Evolutionary conservation across 2,329 filamentous ascomycete genomes (phyloP).

Genomic region (Bertia moriformis): DNA sequence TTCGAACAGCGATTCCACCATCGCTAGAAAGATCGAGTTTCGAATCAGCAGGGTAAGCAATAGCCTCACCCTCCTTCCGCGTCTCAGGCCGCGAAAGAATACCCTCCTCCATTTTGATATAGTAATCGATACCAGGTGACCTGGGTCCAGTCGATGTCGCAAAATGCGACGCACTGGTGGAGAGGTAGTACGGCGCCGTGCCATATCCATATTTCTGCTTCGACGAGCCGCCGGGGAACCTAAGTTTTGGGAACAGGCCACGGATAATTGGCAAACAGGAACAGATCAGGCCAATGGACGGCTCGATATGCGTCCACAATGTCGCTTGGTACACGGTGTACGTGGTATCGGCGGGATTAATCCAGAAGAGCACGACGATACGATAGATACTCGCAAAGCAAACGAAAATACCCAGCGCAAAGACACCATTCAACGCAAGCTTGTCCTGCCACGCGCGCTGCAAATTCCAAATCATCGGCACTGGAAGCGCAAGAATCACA

Average conservation of each 20-base stretch:
- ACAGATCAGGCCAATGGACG: not conserved
- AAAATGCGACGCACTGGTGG: not conserved
- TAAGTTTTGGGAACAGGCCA: not conserved
- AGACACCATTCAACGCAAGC: not conserved
- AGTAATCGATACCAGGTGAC: not conserved
- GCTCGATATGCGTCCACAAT: conserved; percentile 1
- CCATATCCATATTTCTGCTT: too few relatives aligned
- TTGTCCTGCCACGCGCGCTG: not conserved
- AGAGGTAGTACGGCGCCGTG: not conserved
- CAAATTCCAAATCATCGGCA: not conserved
- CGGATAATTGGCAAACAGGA: not conserved
- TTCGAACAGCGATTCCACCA: not conserved
- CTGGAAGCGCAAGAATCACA: not conserved
- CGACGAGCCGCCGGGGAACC: not conserved
- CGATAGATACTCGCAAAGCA: conserved; percentile 1
- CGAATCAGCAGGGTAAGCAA: too few relatives aligned
- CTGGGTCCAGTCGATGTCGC: not conserved
- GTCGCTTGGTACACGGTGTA: conserved; percentile 1
- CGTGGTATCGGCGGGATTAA: not conserved
- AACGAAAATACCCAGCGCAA: not conserved
- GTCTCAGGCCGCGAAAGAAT: not conserved
- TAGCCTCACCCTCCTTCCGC: not conserved
- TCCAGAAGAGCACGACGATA: conserved; percentile 1
- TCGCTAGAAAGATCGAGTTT: too few relatives aligned
- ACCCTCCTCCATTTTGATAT: not conserved